Base-by-base conservation (phyloP, 2,329 filamentous ascomycete genomes). In the Fusarium sp. region DNA sequence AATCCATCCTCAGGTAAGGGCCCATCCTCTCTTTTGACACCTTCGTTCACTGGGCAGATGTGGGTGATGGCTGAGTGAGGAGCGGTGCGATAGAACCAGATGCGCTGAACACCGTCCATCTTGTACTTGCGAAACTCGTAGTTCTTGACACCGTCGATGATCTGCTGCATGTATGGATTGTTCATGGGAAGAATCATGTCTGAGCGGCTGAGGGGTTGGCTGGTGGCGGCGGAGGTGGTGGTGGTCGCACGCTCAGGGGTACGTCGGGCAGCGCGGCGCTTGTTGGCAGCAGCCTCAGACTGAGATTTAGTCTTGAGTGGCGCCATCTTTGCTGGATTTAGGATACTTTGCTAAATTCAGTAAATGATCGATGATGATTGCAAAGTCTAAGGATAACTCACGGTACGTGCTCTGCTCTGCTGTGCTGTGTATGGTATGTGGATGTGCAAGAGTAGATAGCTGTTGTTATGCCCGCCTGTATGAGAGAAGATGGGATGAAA, bases 51-150 rank as follows among this genome's bases (percentile, higher is more conserved):
- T 1, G 72, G 58, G 57, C 73, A 77, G 32, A 77, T 64, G 49
- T 77, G 76, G 1, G 73, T 77, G 16, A 76, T 70, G 65, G 66
- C 58, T 1, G 76, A 77, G 52, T 73, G 63, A 1, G 75, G 76
- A 4, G 73, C 72, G 1, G 69, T 38, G 16, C 34, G 34, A n/a
- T 38, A 38, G 34, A 38, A 38, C 34, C 34, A 38, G 3, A 38
- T n/a, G 18, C 34, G 34, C 16, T 38, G 34, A 9, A 38, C 1
- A 8, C 34, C 34, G 1, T 6, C 16, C 34, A 38, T 38, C 5
- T 38, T 10, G 34, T 38, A 38, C 9, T 38, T 38, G 16, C 16
- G 34, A 2, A 38, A 38, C 34, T 38, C 34, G 34, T 38, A 38
- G 18, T 38, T 38, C 34, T 38, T 38, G 34, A 38, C 16, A 0